phyloP scores from a whole-genome alignment of 352 stramenopile species.

The Saprolegnia diclina region DNA sequence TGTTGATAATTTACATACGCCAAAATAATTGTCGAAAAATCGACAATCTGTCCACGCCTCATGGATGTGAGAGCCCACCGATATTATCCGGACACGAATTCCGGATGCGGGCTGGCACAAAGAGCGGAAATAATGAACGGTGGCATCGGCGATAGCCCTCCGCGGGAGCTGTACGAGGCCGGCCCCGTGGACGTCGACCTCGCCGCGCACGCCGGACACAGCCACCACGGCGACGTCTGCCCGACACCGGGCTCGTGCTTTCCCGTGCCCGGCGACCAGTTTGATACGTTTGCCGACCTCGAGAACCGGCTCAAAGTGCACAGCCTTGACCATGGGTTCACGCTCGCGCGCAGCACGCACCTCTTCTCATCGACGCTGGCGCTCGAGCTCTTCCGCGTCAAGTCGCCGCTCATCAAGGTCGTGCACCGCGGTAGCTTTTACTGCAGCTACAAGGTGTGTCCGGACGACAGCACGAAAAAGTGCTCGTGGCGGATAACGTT shows the following conservation, averaged over 20 bases:
- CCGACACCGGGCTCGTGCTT: constrained; percentile 5
- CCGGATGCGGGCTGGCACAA: background rate
- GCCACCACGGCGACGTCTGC: background rate
- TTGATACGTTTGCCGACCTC: constrained; percentile 22
- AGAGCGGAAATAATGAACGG: constrained; percentile 14
- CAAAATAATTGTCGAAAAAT: background rate
- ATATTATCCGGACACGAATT: constrained; percentile 4
- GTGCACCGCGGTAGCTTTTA: constrained; percentile 23
- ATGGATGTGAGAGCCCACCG: too few relatives aligned
- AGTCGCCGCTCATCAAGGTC: background rate
- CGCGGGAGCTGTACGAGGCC: constrained; percentile 6
- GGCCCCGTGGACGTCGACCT: constrained; percentile 7
- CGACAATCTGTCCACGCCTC: too few relatives aligned
- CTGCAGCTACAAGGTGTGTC: constrained; percentile 17
- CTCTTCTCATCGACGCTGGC: constrained; percentile 1
- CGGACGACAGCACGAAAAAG: constrained; percentile 10
- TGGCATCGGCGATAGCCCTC: constrained; percentile 8
- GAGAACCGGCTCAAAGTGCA: background rate
- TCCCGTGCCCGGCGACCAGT: constrained; percentile 9
- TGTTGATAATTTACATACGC: background rate
- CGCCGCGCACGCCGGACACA: background rate
- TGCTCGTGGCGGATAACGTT: constrained; percentile 16
- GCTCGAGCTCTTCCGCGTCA: constrained; percentile 10
- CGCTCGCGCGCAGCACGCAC: background rate
- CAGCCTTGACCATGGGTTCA: constrained; percentile 14